A percentile compares a stretch with the other conserved stretches of the same genome.
Evolutionary conservation across 1,139 yeast species (phyloP).

Genomic region (Suhomyces wounanorum): DNA sequence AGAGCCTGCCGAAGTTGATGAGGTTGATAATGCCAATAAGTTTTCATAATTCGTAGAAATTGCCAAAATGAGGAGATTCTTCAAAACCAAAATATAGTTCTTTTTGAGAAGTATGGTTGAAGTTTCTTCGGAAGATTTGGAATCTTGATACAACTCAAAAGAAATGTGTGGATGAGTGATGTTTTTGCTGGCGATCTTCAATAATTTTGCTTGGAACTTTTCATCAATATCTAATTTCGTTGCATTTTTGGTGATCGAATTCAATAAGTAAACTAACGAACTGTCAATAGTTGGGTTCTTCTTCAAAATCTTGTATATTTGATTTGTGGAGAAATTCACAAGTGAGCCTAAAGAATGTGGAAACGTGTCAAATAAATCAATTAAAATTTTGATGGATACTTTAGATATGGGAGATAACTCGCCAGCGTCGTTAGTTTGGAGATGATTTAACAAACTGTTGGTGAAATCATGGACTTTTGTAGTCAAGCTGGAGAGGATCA

Average conservation of each 20-base stretch:
- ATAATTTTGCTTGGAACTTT: conserved; percentile 39
- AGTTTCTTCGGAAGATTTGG: conserved; percentile 17
- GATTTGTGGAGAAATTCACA: conserved; percentile 36
- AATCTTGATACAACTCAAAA: conserved; percentile 22
- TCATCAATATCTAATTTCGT: conserved; percentile 45
- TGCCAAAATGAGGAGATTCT: conserved; percentile 36
- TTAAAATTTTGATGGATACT: conserved; percentile 35
- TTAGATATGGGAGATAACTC: conserved; percentile 24
- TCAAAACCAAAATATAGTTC: conserved; percentile 36
- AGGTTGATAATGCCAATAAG: conserved; percentile 35
- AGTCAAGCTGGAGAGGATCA: conserved; percentile 34
- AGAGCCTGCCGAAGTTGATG: conserved; percentile 42
- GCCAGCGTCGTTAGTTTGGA: conserved; percentile 21
- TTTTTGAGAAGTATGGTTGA: conserved; percentile 32
- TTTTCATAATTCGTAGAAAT: conserved; percentile 42
- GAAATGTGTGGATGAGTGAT: conserved; percentile 22
- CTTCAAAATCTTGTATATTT: conserved; percentile 43
- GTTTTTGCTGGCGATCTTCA: conserved; percentile 36
- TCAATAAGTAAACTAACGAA: conserved; percentile 36
- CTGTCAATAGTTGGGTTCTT: conserved; percentile 33
- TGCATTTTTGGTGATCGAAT: conserved; percentile 39
- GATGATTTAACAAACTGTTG: conserved; percentile 36
- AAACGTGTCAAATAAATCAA: conserved; percentile 41
- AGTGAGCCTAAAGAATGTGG: conserved; percentile 43
- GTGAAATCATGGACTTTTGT: conserved; percentile 44